Evolutionary conservation across 73 alveolate species (phyloP).

Genomic region (Vitrella brassicaformis): DNA sequence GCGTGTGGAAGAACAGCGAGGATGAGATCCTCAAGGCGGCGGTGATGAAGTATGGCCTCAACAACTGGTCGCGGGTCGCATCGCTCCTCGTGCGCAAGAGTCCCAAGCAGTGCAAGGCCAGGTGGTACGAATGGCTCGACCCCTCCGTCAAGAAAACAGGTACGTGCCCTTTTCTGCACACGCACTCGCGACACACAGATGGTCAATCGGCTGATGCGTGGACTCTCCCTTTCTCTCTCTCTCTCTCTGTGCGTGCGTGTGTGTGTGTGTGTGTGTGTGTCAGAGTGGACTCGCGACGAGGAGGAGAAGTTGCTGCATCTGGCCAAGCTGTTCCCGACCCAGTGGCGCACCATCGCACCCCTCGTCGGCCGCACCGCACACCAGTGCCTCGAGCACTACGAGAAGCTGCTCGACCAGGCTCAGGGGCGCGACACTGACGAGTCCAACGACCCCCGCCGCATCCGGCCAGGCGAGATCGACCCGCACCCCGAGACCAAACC

Average conservation of each 20-base stretch:
- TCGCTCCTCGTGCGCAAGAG: slow-evolving; percentile 92
- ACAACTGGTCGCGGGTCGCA: slow-evolving; percentile 95
- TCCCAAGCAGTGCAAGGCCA: slow-evolving; percentile 97
- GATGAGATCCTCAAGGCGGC: slow-evolving; percentile 98
- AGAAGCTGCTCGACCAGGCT: slow-evolving; percentile 90
- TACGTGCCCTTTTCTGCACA: too few relatives aligned
- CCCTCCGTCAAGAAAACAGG: slow-evolving; percentile 96
- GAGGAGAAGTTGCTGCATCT: slow-evolving; percentile 91
- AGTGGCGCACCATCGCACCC: slow-evolving; percentile 99
- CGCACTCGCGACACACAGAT: too few relatives aligned
- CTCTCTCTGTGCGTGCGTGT: too few relatives aligned
- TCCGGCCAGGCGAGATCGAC: slow-evolving; percentile 98
- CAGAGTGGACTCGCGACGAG: slow-evolving; percentile 48
- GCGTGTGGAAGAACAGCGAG: slow-evolving; percentile 98
- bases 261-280: too few relatives aligned
- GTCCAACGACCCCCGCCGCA: slow-evolving; percentile 82
- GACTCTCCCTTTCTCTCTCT: too few relatives aligned
- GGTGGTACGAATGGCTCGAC: slow-evolving; percentile 99
- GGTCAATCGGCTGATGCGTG: too few relatives aligned
- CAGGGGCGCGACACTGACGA: slow-evolving; percentile 87
- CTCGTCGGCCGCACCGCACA: slow-evolving; percentile 95
- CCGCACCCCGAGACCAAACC: slow-evolving; percentile 99
- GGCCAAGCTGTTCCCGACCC: slow-evolving; percentile 95
- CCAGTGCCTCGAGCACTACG: slow-evolving; percentile 95
- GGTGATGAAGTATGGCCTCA: slow-evolving; percentile 98